These are phyloP conservation scores for Echinosophora koreensis DNA, from an alignment of 306 rosid genomes.

Conservation along the genomic window DNA sequence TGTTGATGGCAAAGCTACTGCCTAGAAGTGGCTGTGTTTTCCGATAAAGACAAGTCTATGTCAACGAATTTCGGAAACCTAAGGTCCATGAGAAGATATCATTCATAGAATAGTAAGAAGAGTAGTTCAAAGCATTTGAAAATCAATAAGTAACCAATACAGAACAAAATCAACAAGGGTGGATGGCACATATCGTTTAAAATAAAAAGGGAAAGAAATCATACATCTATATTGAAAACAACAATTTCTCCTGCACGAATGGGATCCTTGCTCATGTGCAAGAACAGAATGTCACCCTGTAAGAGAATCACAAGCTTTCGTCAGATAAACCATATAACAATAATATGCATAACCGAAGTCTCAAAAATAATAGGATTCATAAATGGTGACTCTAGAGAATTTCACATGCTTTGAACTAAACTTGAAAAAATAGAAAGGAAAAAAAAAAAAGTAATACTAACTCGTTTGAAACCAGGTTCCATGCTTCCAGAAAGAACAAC, in stretches of 20 bases:
- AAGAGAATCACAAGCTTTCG: slow-evolving; percentile 18
- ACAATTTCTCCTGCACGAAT: slow-evolving; percentile 79
- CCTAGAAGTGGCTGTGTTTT: slow-evolving; percentile 24
- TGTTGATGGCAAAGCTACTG: background rate
- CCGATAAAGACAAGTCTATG: background rate
- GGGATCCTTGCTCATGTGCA: slow-evolving; percentile 69
- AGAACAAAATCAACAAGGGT: background rate
- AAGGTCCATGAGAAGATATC: background rate
- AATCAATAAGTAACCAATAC: background rate
- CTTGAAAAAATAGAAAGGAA: background rate
- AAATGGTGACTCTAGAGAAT: background rate
- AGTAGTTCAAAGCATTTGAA: slow-evolving; percentile 8
- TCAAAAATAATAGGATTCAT: no score
- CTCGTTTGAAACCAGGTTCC: slow-evolving; percentile 92
- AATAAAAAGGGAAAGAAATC: slow-evolving; percentile 14
- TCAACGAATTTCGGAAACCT: background rate
- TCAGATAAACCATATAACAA: slow-evolving; percentile 25
- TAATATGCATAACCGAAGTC: background rate
- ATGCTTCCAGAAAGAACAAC: slow-evolving; percentile 88
- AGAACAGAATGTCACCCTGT: slow-evolving; percentile 80
- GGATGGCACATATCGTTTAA: background rate
- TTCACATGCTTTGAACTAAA: background rate
- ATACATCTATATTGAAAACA: slow-evolving; percentile 72
- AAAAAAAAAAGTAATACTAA: slow-evolving; percentile 36
- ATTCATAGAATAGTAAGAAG: background rate